Percentiles rank a stretch among this genome's conserved stretches.
Evolutionary conservation across 192 early-diverging fungal genomes (phyloP).

Genomic region (Backusella sp.): DNA sequence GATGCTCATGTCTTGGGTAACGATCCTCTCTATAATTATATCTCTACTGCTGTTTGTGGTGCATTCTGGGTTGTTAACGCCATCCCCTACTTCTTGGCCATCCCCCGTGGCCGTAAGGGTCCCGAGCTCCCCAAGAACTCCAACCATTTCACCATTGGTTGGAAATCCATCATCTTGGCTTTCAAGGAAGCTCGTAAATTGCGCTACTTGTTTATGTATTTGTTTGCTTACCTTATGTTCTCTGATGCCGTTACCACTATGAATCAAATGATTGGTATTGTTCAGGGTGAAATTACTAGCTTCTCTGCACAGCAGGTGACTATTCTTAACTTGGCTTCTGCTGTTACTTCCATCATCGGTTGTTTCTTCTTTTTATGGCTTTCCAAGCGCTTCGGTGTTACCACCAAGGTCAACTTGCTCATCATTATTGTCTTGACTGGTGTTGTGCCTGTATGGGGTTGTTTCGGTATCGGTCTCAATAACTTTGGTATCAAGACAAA

Average conservation of each 20-base stretch:
- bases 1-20: constrained; percentile 26
- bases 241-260: constrained; percentile 65
- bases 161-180: constrained; percentile 33
- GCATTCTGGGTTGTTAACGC: constrained; percentile 32
- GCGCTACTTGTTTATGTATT: constrained; percentile 57
- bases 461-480: constrained; percentile 56
- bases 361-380: constrained; percentile 53
- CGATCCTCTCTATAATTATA: constrained; percentile 29
- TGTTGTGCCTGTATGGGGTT: constrained; percentile 61
- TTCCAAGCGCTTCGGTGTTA: constrained; percentile 46
- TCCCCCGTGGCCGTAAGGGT: constrained; percentile 28
- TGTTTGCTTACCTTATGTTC: constrained; percentile 71
- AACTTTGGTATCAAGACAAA: constrained; percentile 51
- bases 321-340: constrained; percentile 58
- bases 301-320: constrained; percentile 48
- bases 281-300: constrained; percentile 60
- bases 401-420: constrained; percentile 55
- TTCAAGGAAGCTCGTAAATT: constrained; percentile 46
- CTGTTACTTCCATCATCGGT: constrained; percentile 55
- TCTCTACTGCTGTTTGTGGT: constrained; percentile 35
- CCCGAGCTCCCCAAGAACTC: constrained; percentile 17
- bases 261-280: constrained; percentile 48
- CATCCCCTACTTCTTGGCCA: constrained; percentile 31
- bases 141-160: constrained; percentile 36
- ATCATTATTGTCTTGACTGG: constrained; percentile 46